These are phyloP conservation scores for Trichoderma guizhouense DNA, from an alignment of 2,329 filamentous ascomycete genomes.

Conservation along the genomic window DNA sequence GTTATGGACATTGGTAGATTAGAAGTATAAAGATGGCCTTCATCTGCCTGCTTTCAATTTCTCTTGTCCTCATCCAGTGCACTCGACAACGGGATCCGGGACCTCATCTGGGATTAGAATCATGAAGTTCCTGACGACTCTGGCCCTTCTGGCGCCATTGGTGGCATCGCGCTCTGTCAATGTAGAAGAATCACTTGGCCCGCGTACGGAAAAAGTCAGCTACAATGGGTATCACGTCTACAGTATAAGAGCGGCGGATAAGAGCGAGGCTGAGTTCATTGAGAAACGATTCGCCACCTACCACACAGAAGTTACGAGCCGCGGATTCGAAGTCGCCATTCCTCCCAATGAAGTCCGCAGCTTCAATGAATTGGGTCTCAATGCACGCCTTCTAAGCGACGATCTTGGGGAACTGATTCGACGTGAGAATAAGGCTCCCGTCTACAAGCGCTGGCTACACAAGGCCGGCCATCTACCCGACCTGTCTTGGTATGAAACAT, in stretches of 20 bases:
- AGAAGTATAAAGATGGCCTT: background rate
- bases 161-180: background rate
- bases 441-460: background rate
- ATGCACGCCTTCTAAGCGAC: background rate
- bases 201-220: background rate
- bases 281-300: background rate
- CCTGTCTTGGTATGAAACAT: constrained; percentile 49
- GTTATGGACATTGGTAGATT: background rate
- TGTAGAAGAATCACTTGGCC: background rate
- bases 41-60: background rate
- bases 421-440: background rate
- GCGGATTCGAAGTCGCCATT: background rate
- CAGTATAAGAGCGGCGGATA: background rate
- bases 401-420: constrained; percentile 1
- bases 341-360: background rate
- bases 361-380: background rate
- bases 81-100: background rate
- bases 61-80: background rate
- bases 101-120: background rate
- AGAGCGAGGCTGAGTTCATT: background rate
- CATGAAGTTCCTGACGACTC: background rate
- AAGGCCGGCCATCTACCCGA: background rate
- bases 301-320: background rate
- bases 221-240: constrained; percentile 3
- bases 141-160: background rate